Percentiles rank a stretch among this genome's conserved stretches.
Conservation (phyloP, 2,329 filamentous ascomycete species). For the Talaromyces rugulosus region DNA sequence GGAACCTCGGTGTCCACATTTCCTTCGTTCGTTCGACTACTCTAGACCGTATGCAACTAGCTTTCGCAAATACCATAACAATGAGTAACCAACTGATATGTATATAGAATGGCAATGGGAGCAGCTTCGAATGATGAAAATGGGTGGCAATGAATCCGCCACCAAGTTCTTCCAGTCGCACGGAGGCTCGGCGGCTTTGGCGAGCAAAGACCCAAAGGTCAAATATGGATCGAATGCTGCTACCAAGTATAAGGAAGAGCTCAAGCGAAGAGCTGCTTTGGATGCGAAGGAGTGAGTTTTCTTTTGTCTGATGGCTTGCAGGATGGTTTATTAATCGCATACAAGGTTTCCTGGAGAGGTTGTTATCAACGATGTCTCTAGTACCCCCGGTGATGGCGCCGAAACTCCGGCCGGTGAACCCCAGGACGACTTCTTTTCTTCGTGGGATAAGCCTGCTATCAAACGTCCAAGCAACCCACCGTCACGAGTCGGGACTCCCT, state of each 20-base stretch:
- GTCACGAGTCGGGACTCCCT: constrained; percentile 82
- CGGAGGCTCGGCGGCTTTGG: constrained; percentile 86
- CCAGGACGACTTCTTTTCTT: constrained; percentile 95
- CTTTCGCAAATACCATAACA: background rate
- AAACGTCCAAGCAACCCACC: constrained; percentile 93
- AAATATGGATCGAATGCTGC: constrained; percentile 96
- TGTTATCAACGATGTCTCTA: constrained; percentile 65
- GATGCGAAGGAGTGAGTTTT: constrained; percentile 75
- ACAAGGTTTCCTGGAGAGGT: constrained; percentile 78
- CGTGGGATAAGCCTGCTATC: constrained; percentile 96
- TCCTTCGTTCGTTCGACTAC: constrained; percentile 98
- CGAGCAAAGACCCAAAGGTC: constrained; percentile 93
- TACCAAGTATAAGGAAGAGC: constrained; percentile 95
- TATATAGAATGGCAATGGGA: constrained; percentile 93
- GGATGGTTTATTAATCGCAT: constrained; percentile 17
- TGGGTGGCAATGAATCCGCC: constrained; percentile 94
- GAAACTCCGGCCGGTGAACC: constrained; percentile 76
- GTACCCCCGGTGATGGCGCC: constrained; percentile 58
- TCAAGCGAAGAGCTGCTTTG: constrained; percentile 76
- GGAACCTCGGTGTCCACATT: constrained; percentile 97
- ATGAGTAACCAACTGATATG: constrained; percentile 19
- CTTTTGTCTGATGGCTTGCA: background rate
- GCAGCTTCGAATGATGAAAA: constrained; percentile 94
- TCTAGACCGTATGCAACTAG: constrained; percentile 76
- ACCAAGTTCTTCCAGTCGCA: constrained; percentile 98